Conservation (phyloP, 2,329 filamentous ascomycete species). For the Neodidymelliopsis sp. region DNA sequence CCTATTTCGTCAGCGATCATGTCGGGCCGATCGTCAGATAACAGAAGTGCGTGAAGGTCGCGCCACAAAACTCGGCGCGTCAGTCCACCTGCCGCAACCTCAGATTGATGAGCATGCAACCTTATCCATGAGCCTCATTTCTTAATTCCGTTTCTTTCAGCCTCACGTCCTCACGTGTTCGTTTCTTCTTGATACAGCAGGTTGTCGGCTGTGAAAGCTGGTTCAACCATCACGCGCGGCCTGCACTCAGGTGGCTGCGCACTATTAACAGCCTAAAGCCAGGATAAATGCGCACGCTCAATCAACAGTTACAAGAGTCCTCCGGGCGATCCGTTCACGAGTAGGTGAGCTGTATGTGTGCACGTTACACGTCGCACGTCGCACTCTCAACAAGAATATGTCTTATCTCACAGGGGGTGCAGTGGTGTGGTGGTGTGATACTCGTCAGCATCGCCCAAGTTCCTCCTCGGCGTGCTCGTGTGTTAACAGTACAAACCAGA, state of each 20-base stretch:
- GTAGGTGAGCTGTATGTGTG: not conserved
- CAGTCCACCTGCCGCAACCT: conserved; percentile 26
- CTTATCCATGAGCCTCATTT: conserved; percentile 17
- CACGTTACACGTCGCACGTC: not conserved
- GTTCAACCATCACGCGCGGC: not conserved
- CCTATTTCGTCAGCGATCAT: conserved; percentile 22
- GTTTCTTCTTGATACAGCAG: not conserved
- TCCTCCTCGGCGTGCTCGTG: conserved; percentile 4
- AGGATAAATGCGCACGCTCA: no score
- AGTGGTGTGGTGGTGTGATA: conserved; percentile 24
- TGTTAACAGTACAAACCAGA: no score
- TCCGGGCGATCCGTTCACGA: not conserved
- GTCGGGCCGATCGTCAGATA: conserved; percentile 24
- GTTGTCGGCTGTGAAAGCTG: not conserved
- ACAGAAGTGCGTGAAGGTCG: conserved; percentile 27
- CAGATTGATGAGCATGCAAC: not conserved
- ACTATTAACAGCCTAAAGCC: not conserved
- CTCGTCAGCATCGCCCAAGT: conserved; percentile 16
- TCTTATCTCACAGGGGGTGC: conserved; percentile 4
- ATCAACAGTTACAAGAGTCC: not conserved
- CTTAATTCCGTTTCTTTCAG: not conserved
- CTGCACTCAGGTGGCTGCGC: not conserved
- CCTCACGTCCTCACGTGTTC: not conserved
- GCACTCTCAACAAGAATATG: conserved; percentile 7
- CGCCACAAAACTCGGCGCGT: conserved; percentile 29